Base-by-base conservation (phyloP, 805 yeast species). In the Suhomyces emberorum region DNA sequence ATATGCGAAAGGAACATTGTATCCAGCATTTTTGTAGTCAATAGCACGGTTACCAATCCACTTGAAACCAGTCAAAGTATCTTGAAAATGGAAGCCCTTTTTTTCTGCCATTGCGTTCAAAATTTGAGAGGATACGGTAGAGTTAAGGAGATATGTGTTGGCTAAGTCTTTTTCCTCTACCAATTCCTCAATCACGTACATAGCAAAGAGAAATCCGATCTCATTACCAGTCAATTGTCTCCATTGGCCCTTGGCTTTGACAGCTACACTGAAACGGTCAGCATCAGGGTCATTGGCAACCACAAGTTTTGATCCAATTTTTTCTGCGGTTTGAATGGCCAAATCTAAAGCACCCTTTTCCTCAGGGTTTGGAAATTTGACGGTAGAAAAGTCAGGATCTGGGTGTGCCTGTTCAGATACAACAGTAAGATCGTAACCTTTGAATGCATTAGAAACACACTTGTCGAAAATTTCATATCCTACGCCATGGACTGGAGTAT, bases 211-310 rank as follows among this genome's bases (percentile, higher is more conserved):
- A 42, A 77, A 76, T 0, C 98, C 98, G 32, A 91, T 72, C 55
- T 91, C 96, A 58, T 91, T 89, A 3, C 98, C 98, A 0, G 89
- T 81, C 35, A 91, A 62, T 57, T 89, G 97, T 38, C 59, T 64
- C 95, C 96, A 89, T 11, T 51, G 40, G 10, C 68, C 69, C 3
- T 43, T 48, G 4, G 47, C 51, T 45, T 75, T 78, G 14, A 84
- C 73, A 0, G 95, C 96, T 7, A 77, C 83, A 6, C 93, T 81
- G 53, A 91, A 91, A 41, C 98, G 69, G 57, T 91, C 98, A 0
- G 98, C 98, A 60, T 91, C 98, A 0, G 98, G 98, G 54, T 91
- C 98, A 57, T 83, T 91, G 1, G 96, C 96, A 2, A 91, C 50
- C 2, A 91, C 91, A 20, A 88, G 55, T 2, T 63, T 54, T 16